Conservation (phyloP, 2,329 filamentous ascomycete genomes). For the Ploettnerulaceae sp. region DNA sequence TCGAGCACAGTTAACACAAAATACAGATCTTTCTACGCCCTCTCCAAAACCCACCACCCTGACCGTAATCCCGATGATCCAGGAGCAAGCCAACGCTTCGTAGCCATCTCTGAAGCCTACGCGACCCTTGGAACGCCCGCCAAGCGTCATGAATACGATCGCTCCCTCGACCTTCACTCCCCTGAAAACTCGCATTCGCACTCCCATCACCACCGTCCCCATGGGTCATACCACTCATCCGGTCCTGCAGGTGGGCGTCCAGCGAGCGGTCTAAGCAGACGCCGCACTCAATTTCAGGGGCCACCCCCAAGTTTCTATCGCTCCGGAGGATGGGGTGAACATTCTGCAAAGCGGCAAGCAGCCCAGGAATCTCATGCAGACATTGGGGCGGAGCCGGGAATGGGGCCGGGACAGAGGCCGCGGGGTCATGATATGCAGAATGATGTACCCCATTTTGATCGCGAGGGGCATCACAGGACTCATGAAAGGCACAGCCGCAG, state of each 20-base stretch:
- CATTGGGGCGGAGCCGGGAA: conserved; percentile 44
- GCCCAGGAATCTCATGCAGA: conserved; percentile 38
- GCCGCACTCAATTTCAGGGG: conserved; percentile 71
- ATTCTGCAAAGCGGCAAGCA: conserved; percentile 53
- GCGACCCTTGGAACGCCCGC: conserved; percentile 64
- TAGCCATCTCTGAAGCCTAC: conserved; percentile 81
- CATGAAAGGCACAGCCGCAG: conserved; percentile 45
- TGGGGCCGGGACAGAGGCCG: conserved; percentile 54
- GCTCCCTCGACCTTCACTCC: conserved; percentile 46
- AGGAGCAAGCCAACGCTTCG: conserved; percentile 67
- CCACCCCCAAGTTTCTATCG: conserved; percentile 88
- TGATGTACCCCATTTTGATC: conserved; percentile 75
- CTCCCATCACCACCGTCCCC: conserved; percentile 28
- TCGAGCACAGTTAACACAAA: conserved; percentile 1
- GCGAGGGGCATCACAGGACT: conserved; percentile 64
- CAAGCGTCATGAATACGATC: conserved; percentile 79
- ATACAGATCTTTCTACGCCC: conserved; percentile 73
- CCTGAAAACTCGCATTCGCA: conserved; percentile 18
- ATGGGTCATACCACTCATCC: conserved; percentile 51
- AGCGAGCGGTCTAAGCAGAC: conserved; percentile 72
- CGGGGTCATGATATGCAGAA: conserved; percentile 41
- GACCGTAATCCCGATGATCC: conserved; percentile 81
- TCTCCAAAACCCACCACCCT: conserved; percentile 89
- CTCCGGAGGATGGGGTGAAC: conserved; percentile 70
- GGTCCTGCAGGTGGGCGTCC: conserved; percentile 69